These are phyloP conservation scores for Skeletonema menzelii DNA, from an alignment of 108 stramenopile genomes.

Conservation along the genomic window DNA sequence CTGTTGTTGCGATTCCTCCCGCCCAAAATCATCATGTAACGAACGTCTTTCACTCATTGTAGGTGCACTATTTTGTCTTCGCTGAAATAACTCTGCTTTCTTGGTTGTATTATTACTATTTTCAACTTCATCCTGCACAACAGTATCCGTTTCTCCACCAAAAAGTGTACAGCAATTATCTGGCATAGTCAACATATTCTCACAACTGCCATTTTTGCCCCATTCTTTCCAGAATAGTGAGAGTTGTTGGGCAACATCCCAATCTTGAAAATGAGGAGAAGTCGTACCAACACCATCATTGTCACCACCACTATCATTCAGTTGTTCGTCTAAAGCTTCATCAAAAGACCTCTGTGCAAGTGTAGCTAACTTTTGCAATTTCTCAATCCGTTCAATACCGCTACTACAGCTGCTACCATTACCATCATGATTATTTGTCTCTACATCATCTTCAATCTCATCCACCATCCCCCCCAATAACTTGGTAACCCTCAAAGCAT, in stretches of 20 bases:
- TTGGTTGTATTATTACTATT: background rate
- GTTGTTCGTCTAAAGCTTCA: background rate
- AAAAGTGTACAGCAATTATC: background rate
- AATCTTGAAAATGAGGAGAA: background rate
- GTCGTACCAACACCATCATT: slow-evolving; percentile 5
- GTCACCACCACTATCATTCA: background rate
- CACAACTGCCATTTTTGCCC: background rate
- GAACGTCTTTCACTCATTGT: background rate
- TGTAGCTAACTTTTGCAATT: slow-evolving; percentile 6
- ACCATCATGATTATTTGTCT: background rate
- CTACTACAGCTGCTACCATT: background rate
- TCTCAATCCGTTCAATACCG: slow-evolving; percentile 1
- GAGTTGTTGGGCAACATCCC: background rate
- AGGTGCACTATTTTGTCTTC: background rate
- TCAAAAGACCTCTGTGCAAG: slow-evolving; percentile 10
- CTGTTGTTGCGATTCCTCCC: background rate
- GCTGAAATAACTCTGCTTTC: background rate
- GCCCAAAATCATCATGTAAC: background rate
- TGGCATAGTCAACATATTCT: background rate
- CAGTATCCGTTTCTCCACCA: background rate
- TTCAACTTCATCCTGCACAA: background rate
- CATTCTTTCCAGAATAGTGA: background rate
- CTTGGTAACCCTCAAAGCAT: slow-evolving; percentile 53
- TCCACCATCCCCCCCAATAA: slow-evolving; percentile 46
- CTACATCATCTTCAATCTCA: slow-evolving; percentile 4